phyloP scores from a whole-genome alignment of 2,329 filamentous ascomycete genomes.

The Fusarium sp. region DNA sequence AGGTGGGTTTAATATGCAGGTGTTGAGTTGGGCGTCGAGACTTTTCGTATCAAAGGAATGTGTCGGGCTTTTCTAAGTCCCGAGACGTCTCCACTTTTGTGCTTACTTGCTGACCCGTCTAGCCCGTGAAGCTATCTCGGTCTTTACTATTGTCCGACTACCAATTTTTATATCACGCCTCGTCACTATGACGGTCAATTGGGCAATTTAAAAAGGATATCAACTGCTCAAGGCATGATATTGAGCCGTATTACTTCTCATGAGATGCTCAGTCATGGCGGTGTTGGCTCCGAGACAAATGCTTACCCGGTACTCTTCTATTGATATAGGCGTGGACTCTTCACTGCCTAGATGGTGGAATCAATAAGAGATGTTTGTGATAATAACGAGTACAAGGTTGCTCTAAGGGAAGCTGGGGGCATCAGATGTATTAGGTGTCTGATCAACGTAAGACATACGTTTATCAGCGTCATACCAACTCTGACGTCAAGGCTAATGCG shows the following conservation, averaged over 20 bases:
- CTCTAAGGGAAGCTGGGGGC: accelerated
- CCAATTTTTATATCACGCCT: background rate
- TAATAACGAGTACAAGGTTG: accelerated
- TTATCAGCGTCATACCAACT: background rate
- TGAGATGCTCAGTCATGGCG: accelerated
- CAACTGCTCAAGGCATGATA: accelerated
- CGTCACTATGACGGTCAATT: background rate
- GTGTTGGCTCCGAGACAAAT: too few species aligned
- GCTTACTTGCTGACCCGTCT: background rate
- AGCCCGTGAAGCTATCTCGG: background rate
- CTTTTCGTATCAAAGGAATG: background rate
- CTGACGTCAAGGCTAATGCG: conserved; percentile 17
- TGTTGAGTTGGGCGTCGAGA: background rate
- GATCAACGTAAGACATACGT: background rate
- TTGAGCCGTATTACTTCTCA: background rate
- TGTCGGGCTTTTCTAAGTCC: conserved; percentile 16
- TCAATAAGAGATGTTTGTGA: accelerated
- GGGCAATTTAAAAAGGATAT: accelerated
- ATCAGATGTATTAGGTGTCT: accelerated
- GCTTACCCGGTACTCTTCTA: background rate
- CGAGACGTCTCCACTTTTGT: conserved; percentile 9
- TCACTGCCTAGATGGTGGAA: accelerated
- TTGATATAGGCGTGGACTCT: accelerated
- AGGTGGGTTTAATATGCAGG: background rate
- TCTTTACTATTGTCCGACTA: conserved; percentile 4